Conservation (phyloP, 179 eudicot genomes). For the Silene coronaria region DNA sequence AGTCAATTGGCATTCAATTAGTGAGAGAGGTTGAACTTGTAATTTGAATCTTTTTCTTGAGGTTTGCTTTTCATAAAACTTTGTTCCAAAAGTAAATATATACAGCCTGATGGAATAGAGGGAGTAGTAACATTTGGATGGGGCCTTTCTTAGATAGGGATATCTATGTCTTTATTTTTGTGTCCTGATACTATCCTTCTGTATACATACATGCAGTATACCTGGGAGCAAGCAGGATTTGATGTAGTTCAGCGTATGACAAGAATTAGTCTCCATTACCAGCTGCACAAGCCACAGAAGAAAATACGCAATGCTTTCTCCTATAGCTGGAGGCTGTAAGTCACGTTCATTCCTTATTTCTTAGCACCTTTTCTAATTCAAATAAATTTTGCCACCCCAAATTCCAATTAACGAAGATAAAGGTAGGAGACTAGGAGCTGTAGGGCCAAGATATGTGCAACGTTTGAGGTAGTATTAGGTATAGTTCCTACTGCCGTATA, state of each 20-base stretch:
- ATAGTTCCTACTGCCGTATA: background rate
- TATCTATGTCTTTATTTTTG: background rate
- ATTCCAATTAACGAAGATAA: background rate
- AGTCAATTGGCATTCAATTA: background rate
- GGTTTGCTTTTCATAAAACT: no score
- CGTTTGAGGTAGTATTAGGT: no score
- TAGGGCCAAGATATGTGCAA: background rate
- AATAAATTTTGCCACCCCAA: background rate
- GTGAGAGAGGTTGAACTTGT: no score
- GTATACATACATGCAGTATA: conserved; percentile 40
- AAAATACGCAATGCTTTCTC: conserved; percentile 83
- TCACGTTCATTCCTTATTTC: conserved; percentile 3
- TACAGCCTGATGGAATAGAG: background rate
- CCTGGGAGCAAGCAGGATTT: conserved; percentile 94
- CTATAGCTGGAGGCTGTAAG: conserved; percentile 97
- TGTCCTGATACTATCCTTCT: background rate
- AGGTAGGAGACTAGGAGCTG: background rate
- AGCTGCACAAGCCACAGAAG: conserved; percentile 57
- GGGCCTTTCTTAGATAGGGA: background rate
- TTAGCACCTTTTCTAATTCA: background rate
- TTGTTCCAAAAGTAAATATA: background rate
- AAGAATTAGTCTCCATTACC: conserved; percentile 85
- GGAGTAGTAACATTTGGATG: background rate
- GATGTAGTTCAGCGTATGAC: conserved; percentile 79
- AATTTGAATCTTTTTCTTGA: no score